These are phyloP conservation scores for Furcasterigmium sp. DNA, from an alignment of 2,329 filamentous ascomycete genomes.

Conservation along the genomic window DNA sequence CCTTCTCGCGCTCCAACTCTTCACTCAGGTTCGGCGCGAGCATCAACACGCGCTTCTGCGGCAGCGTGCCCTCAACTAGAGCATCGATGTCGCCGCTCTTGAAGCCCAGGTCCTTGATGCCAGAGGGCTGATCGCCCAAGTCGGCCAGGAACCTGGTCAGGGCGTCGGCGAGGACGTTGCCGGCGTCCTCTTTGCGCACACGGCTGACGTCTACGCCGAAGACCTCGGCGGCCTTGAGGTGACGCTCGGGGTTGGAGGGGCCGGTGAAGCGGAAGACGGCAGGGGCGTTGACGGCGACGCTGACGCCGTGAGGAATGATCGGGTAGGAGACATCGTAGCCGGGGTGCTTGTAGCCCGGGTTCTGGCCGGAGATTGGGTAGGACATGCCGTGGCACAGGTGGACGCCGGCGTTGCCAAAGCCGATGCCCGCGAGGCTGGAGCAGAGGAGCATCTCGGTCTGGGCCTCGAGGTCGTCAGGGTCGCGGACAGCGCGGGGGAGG, in stretches of 20 bases:
- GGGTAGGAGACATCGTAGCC: constrained; percentile 75
- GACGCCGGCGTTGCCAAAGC: constrained; percentile 96
- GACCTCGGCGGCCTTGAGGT: constrained; percentile 80
- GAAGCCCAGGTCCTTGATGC: constrained; percentile 81
- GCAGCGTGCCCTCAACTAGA: constrained; percentile 90
- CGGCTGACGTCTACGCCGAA: constrained; percentile 88
- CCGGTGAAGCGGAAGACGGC: constrained; percentile 93
- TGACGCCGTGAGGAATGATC: constrained; percentile 94
- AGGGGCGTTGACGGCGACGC: constrained; percentile 87
- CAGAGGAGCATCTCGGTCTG: constrained; percentile 95
- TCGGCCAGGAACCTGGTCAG: constrained; percentile 74
- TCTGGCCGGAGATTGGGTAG: constrained; percentile 94
- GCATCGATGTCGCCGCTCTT: constrained; percentile 67
- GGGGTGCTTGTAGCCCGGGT: constrained; percentile 77
- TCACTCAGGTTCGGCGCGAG: constrained; percentile 75
- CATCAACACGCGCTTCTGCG: constrained; percentile 86
- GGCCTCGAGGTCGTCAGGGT: constrained; percentile 88
- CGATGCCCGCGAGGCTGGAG: constrained; percentile 88
- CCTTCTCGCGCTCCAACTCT: constrained; percentile 64
- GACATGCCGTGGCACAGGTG: constrained; percentile 69
- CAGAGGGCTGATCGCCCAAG: constrained; percentile 85
- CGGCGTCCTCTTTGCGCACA: constrained; percentile 84
- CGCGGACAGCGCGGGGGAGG: constrained; percentile 77
- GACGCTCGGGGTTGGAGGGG: constrained; percentile 85
- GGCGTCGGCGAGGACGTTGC: constrained; percentile 81